phyloP scores from a whole-genome alignment of 805 yeast genomes.

The Saccharomycopsis javanensis region DNA sequence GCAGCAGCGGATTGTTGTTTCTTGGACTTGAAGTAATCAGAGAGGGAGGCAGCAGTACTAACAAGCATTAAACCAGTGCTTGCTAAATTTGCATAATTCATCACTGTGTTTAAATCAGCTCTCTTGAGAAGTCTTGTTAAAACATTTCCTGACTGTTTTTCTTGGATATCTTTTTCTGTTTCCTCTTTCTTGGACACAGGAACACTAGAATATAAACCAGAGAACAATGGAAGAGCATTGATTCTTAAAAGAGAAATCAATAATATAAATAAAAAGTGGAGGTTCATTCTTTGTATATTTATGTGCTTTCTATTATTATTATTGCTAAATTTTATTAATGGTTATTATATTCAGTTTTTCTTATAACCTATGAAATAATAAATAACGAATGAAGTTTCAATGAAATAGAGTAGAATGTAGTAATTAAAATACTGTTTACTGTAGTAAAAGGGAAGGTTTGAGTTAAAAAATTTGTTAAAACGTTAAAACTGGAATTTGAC shows the following conservation, averaged over 20 bases:
- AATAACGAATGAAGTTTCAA: too few species aligned
- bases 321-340: too few species aligned
- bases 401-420: background rate
- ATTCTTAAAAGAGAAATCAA: background rate
- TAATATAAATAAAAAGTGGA: background rate
- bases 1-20: constrained; percentile 5
- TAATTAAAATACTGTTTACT: background rate
- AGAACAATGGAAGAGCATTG: background rate
- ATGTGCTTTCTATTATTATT: background rate
- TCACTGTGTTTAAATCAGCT: constrained; percentile 1
- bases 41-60: constrained; percentile 4
- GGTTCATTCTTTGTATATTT: background rate
- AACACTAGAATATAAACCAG: background rate
- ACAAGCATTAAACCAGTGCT: constrained; percentile 15
- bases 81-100: constrained; percentile 7
- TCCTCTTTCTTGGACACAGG: background rate
- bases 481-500: too few species aligned
- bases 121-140: constrained; percentile 3
- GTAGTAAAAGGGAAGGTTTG: background rate
- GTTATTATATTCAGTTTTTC: too few species aligned
- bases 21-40: constrained; percentile 2
- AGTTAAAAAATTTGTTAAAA: too few species aligned
- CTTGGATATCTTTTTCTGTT: background rate
- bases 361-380: too few species aligned
- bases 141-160: background rate